phyloP scores from a whole-genome alignment of 768 basidiomycete species.

The Inosperma sp. region DNA sequence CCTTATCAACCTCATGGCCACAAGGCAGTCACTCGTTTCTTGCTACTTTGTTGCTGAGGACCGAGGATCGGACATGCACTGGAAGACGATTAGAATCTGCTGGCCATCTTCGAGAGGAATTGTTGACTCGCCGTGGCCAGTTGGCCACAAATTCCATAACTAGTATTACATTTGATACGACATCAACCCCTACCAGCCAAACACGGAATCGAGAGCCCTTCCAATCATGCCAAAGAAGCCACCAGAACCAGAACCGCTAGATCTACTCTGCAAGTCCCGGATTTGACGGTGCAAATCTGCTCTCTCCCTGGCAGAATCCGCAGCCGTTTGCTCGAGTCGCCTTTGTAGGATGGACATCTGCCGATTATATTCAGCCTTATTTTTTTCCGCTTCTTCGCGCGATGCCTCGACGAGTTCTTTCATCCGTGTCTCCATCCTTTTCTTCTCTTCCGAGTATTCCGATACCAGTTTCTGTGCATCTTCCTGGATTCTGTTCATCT shows the following conservation, averaged over 20 bases:
- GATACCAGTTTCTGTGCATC: constrained; percentile 38
- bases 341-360: neutral
- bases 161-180: too few relatives aligned
- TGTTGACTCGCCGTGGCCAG: too few relatives aligned
- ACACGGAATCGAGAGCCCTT: constrained; percentile 14
- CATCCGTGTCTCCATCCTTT: constrained; percentile 26
- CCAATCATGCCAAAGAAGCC: constrained; percentile 23
- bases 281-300: neutral
- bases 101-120: too few relatives aligned
- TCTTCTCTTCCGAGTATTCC: constrained; percentile 36
- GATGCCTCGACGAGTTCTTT: constrained; percentile 15
- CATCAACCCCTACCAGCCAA: too few relatives aligned
- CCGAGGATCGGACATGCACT: too few relatives aligned
- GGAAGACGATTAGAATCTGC: too few relatives aligned
- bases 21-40: too few relatives aligned
- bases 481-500: constrained; percentile 38
- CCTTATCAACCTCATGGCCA: too few relatives aligned
- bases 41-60: too few relatives aligned
- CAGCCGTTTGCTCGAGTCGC: constrained; percentile 4
- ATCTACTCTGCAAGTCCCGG: neutral
- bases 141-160: too few relatives aligned
- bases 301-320: neutral
- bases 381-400: neutral
- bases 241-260: neutral
- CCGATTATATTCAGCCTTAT: too few relatives aligned